Percentiles rank a stretch among this genome's conserved stretches.
Evolutionary conservation across 495 filamentous ascomycete species (phyloP).

Genomic region (Pyrenopolyporus hunteri): DNA sequence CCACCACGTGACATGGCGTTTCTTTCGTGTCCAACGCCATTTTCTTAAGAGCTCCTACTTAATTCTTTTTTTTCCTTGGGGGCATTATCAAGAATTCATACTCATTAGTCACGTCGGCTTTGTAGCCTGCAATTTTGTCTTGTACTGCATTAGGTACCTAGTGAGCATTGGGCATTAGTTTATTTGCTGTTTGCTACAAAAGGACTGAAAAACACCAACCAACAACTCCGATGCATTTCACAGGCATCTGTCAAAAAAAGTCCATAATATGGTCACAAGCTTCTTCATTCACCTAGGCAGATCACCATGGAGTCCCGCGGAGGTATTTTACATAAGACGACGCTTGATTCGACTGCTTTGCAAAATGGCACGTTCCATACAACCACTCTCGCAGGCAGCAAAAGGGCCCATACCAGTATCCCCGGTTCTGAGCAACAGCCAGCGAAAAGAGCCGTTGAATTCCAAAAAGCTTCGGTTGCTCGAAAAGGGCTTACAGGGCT

Average conservation of each 20-base stretch:
- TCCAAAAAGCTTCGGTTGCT: slow-evolving; percentile 31
- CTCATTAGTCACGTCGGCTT: too few species aligned
- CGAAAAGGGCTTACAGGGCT: slow-evolving; percentile 37
- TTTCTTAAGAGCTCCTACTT: background rate
- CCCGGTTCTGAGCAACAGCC: slow-evolving; percentile 9
- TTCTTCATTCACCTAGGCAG: background rate
- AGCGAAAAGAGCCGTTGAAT: slow-evolving; percentile 30
- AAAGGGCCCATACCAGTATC: slow-evolving; percentile 25
- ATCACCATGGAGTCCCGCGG: slow-evolving; percentile 34
- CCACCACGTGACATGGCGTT: slow-evolving; percentile 31
- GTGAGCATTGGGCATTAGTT: background rate
- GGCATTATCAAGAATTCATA: too few species aligned
- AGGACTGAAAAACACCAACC: background rate
- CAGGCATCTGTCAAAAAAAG: background rate
- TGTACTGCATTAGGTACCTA: slow-evolving; percentile 5
- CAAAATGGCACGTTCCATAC: slow-evolving; percentile 30
- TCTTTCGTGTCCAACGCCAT: slow-evolving; percentile 28
- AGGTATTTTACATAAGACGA: slow-evolving; percentile 38
- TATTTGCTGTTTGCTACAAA: background rate
- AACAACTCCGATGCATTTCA: slow-evolving; percentile 10
- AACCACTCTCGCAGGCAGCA: slow-evolving; percentile 32
- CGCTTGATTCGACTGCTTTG: slow-evolving; percentile 34
- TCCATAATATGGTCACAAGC: background rate
- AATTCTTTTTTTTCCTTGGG: too few species aligned
- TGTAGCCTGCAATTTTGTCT: background rate